Evolutionary conservation across 2,329 filamentous ascomycete species (phyloP).

Genomic region (Helminthosporium solani): DNA sequence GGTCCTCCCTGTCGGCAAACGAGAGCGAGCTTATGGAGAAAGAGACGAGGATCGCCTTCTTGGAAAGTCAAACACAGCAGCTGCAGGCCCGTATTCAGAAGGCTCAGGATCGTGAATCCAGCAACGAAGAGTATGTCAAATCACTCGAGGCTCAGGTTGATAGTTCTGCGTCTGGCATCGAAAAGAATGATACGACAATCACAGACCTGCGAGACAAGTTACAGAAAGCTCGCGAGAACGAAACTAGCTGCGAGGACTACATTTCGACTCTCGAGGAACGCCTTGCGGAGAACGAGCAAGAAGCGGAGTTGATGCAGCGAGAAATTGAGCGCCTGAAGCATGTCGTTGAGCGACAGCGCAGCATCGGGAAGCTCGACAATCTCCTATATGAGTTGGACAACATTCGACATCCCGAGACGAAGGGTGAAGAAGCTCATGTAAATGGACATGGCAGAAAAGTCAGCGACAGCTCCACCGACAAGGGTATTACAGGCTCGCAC

Average conservation of each 20-base stretch:
- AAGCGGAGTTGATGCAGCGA: slow-evolving; percentile 93
- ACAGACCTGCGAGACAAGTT: slow-evolving; percentile 90
- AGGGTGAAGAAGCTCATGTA: slow-evolving; percentile 27
- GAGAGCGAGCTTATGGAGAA: slow-evolving; percentile 88
- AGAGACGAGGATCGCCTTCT: slow-evolving; percentile 89
- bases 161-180: slow-evolving; percentile 85
- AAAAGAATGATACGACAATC: slow-evolving; percentile 85
- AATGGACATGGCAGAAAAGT: slow-evolving; percentile 40
- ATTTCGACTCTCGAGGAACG: slow-evolving; percentile 96
- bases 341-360: slow-evolving; percentile 91
- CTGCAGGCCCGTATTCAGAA: slow-evolving; percentile 90
- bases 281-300: slow-evolving; percentile 91
- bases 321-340: slow-evolving; percentile 93
- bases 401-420: slow-evolving; percentile 40
- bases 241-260: slow-evolving; percentile 89
- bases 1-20: slow-evolving; percentile 76
- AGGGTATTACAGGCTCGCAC: slow-evolving; percentile 25
- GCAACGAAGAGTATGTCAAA: slow-evolving; percentile 88
- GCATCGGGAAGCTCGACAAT: slow-evolving; percentile 90
- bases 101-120: slow-evolving; percentile 84
- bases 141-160: slow-evolving; percentile 90
- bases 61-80: slow-evolving; percentile 89
- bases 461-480: slow-evolving; percentile 37
- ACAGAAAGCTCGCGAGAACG: slow-evolving; percentile 81
- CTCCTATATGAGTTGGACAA: slow-evolving; percentile 87